Base-by-base conservation (phyloP, 73 alveolate species). In the Uronychia binucleata region DNA sequence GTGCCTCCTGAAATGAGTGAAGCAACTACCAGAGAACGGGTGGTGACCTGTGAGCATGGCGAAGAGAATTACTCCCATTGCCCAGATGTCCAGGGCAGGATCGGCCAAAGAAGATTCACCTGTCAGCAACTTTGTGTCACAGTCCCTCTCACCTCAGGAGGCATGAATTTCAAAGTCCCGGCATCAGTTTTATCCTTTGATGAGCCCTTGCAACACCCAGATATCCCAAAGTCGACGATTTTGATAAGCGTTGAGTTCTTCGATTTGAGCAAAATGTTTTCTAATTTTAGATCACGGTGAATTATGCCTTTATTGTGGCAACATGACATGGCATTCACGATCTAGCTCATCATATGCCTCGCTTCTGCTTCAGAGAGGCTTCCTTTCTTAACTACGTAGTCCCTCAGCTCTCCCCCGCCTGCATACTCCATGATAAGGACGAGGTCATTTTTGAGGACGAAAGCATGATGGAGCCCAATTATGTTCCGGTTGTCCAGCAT, bases 1-100 rank as follows among this genome's bases (percentile, higher is more conserved):
- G 78, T 90, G 81, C 86, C 90, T 8, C 95, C 97, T n/a, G n/a
- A n/a, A n/a, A n/a, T n/a, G n/a, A n/a, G n/a, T n/a, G n/a, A n/a
- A n/a, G n/a, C n/a, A n/a, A n/a, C n/a, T n/a, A n/a, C n/a, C n/a
- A 32, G 88, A 86, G 80, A 93, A 93, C 31, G 97, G 97, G 82
- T 79, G 88, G 27, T 31, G 33, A 59, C 90, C 86, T 84, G 75
- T 87, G 83, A 59, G 75, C 94, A 93, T 89, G 87, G 88, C 67
- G 78, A 77, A 93, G 67, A 93, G 82, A 84, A 93, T 93, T 28
- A 93, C 79, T 1, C 97, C 97, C 46, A 93, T 78, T 25, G 95
- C 94, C 97, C 97, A 93, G 78, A 93, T 85, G 86, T 93, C 97
- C 59, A 90, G 80, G 33, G 86, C 89, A 5, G 89, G 93, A 32